These are phyloP conservation scores for Lachnellula arida DNA, from an alignment of 2,329 filamentous ascomycete species.

Conservation along the genomic window DNA sequence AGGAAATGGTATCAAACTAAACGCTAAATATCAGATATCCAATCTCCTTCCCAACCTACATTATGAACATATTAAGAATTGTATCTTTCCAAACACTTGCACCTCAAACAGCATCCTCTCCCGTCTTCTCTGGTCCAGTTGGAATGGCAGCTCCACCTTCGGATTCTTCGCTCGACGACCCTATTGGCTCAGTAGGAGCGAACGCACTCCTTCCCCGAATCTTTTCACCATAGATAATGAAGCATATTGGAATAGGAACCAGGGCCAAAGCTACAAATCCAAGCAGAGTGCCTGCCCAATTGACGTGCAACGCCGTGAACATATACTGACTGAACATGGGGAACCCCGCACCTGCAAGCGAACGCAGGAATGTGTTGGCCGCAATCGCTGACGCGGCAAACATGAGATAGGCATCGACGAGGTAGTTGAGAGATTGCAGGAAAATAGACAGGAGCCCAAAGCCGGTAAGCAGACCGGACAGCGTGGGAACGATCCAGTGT, in stretches of 20 bases:
- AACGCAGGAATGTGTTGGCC: conserved; percentile 76
- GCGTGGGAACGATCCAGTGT: conserved; percentile 60
- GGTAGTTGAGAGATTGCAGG: conserved; percentile 74
- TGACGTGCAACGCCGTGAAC: conserved; percentile 57
- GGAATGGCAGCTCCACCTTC: conserved; percentile 10
- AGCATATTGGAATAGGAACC: conserved; percentile 59
- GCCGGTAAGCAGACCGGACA: conserved; percentile 60
- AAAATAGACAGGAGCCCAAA: conserved; percentile 81
- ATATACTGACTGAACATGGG: conserved; percentile 73
- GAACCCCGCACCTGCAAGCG: conserved; percentile 72
- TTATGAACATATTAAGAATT: background rate
- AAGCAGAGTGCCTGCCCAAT: conserved; percentile 58
- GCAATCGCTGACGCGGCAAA: conserved; percentile 73
- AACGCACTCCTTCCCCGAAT: conserved; percentile 53
- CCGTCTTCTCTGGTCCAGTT: conserved; percentile 9
- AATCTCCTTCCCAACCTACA: background rate
- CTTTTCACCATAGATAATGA: conserved; percentile 54
- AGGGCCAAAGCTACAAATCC: conserved; percentile 54
- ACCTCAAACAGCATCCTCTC: background rate
- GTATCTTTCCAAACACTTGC: background rate
- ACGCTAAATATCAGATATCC: background rate
- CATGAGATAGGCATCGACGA: conserved; percentile 64
- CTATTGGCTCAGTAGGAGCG: conserved; percentile 42
- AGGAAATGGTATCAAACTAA: background rate
- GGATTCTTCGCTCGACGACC: conserved; percentile 11